Conservation (phyloP, 139 green algal genomes). For the Asterochloris sp. region DNA sequence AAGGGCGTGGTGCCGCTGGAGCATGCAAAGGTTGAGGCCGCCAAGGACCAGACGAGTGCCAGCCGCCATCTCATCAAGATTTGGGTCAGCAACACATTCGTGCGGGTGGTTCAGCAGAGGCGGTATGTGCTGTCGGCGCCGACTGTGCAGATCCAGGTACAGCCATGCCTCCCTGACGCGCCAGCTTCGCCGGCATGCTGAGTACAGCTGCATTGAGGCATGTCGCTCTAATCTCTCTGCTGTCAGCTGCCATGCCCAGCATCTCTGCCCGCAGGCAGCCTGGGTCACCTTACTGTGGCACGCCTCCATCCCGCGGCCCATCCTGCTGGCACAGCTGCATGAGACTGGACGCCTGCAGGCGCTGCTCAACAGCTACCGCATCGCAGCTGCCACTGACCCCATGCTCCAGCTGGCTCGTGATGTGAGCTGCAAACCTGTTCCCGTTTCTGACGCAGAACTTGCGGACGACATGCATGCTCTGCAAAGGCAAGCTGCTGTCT, state of each 20-base stretch:
- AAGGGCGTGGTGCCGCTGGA: conserved; percentile 12
- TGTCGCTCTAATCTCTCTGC: no score
- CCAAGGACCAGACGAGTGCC: background rate
- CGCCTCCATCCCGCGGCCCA: conserved; percentile 8
- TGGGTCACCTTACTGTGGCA: conserved; percentile 15
- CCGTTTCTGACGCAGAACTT: no score
- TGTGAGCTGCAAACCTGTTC: no score
- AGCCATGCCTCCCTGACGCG: background rate
- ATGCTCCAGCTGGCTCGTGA: no score
- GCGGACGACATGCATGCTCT: no score
- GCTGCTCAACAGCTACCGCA: conserved; percentile 2
- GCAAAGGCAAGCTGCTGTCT: no score
- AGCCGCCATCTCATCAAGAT: conserved; percentile 13
- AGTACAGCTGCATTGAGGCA: background rate
- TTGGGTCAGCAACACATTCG: background rate
- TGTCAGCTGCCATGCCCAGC: background rate
- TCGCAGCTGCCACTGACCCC: no score
- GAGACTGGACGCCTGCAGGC: conserved; percentile 6
- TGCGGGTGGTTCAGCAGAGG: background rate
- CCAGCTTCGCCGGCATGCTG: background rate
- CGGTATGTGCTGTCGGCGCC: conserved; percentile 2
- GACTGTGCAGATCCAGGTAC: conserved; percentile 12
- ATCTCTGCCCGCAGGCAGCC: background rate
- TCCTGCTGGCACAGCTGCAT: conserved; percentile 13
- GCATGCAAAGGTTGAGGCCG: conserved; percentile 7